Percentiles rank a stretch among this genome's conserved stretches.
Evolutionary conservation across 306 rosid species (phyloP).

Genomic region (Medicago truncatula): DNA sequence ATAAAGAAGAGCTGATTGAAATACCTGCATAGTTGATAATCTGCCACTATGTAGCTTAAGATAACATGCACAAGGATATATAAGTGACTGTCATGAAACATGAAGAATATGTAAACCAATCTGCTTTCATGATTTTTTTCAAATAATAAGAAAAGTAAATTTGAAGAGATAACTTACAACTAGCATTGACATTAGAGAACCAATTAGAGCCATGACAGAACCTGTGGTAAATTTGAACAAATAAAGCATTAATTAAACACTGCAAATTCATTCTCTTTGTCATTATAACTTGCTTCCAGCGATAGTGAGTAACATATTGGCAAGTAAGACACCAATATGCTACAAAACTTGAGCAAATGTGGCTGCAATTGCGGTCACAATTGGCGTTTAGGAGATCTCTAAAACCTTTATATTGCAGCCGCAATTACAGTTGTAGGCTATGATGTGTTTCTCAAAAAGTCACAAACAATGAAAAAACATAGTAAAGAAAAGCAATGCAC

Average conservation of each 20-base stretch:
- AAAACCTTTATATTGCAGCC: neutral
- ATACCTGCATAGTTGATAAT: conserved; percentile 54
- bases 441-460: neutral
- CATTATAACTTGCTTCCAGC: no score
- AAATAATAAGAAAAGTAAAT: neutral
- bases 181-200: conserved; percentile 70
- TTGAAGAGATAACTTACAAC: conserved; percentile 57
- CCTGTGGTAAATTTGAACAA: conserved; percentile 48
- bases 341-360: neutral
- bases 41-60: conserved; percentile 51
- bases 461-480: no score
- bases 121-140: neutral
- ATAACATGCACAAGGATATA: conserved; percentile 62
- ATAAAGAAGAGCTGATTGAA: neutral
- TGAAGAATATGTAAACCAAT: neutral
- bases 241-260: neutral
- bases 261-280: neutral
- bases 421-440: neutral
- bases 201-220: conserved; percentile 72
- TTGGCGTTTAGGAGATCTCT: neutral
- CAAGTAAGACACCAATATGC: no score
- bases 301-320: no score
- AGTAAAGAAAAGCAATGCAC: no score
- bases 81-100: conserved; percentile 51
- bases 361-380: neutral